Evolutionary conservation across 163 green algal species (phyloP).

Genomic region (Volvox carteri): DNA sequence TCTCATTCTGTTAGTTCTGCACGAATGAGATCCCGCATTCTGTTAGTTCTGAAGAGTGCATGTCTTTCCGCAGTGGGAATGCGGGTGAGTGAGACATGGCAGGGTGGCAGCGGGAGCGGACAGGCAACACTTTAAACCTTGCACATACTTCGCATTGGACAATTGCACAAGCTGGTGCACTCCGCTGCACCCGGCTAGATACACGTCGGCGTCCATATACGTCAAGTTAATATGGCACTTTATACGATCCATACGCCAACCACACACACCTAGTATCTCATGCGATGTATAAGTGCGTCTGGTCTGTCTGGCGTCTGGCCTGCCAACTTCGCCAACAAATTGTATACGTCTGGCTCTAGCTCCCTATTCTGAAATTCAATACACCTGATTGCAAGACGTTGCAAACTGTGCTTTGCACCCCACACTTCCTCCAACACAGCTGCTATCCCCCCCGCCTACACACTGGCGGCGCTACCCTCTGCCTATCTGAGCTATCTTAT

Average conservation of each 20-base stretch:
- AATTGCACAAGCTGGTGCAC: neutral
- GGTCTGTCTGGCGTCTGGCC: conserved; percentile 34
- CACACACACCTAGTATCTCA: conserved; percentile 30
- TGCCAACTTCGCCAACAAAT: neutral
- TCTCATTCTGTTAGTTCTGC: no score
- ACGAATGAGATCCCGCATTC: no score
- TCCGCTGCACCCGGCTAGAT: neutral
- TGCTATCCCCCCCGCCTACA: neutral
- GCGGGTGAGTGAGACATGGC: no score
- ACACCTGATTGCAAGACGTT: conserved; percentile 14
- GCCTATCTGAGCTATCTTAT: conserved; percentile 29
- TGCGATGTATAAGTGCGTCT: conserved; percentile 13
- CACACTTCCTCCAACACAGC: conserved; percentile 21
- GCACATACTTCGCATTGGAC: neutral
- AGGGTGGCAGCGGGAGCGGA: neutral
- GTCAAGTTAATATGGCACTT: neutral
- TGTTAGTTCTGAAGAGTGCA: no score
- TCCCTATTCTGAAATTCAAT: neutral
- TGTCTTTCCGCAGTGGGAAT: no score
- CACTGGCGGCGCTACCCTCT: neutral
- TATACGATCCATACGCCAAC: neutral
- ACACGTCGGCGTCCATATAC: neutral
- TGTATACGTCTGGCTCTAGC: conserved; percentile 15
- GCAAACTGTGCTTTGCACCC: conserved; percentile 14
- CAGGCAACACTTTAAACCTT: neutral